Percentiles rank a stretch among this genome's conserved stretches.
phyloP scores from a whole-genome alignment of 2,329 filamentous ascomycete species.

The Colletotrichum horii region DNA sequence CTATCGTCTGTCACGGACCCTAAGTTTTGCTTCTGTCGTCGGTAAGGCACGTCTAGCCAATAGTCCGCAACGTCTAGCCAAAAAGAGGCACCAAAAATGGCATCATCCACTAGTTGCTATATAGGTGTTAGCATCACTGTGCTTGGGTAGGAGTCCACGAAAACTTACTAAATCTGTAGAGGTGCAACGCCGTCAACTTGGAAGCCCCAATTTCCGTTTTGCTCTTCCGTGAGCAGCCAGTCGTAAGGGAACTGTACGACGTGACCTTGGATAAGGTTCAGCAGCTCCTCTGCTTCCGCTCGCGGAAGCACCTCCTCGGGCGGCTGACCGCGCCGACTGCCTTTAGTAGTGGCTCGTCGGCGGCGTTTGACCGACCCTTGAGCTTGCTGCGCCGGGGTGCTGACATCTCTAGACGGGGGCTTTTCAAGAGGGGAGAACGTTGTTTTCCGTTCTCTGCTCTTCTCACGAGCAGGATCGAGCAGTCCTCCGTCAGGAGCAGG shows the following conservation, averaged over 20 bases:
- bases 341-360: conserved; percentile 73
- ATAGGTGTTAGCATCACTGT: conserved; percentile 29
- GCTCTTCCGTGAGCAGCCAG: conserved; percentile 91
- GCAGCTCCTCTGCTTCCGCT: conserved; percentile 79
- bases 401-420: conserved; percentile 42
- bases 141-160: no score
- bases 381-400: conserved; percentile 33
- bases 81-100: neutral
- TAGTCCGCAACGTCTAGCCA: neutral
- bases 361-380: conserved; percentile 63
- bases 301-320: conserved; percentile 78
- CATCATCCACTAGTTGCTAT: conserved; percentile 35
- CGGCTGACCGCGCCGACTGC: conserved; percentile 67
- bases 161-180: conserved; percentile 91
- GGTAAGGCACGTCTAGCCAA: neutral
- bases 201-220: conserved; percentile 95
- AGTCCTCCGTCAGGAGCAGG: conserved; percentile 29
- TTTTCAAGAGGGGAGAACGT: conserved; percentile 63
- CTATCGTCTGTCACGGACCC: neutral
- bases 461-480: conserved; percentile 39
- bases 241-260: conserved; percentile 95
- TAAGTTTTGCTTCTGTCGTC: neutral
- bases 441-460: conserved; percentile 53
- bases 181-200: conserved; percentile 95
- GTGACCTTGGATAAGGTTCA: conserved; percentile 84